Evolutionary conservation across 345 rosid genomes (phyloP).

Genomic region (Tarenaya hassleriana): DNA sequence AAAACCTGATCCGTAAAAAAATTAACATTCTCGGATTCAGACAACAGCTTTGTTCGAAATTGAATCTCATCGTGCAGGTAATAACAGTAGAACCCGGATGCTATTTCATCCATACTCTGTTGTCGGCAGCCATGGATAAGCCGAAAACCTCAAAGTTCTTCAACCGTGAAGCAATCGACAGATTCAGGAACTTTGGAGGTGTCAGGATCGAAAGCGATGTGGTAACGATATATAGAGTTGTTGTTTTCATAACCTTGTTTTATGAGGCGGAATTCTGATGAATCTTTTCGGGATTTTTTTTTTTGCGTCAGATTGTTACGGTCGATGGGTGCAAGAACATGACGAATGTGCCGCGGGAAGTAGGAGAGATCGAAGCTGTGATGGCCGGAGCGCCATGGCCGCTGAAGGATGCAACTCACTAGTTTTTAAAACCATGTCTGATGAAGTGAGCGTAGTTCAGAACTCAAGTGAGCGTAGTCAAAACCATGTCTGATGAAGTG

Average conservation of each 20-base stretch:
- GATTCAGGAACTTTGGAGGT: constrained; percentile 74
- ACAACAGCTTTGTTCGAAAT: neutral
- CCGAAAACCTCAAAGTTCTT: constrained; percentile 56
- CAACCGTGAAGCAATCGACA: constrained; percentile 40
- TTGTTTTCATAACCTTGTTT: too few relatives aligned
- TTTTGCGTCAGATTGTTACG: constrained; percentile 42
- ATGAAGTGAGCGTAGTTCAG: constrained; percentile 21
- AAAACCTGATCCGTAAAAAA: neutral
- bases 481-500: too few relatives aligned
- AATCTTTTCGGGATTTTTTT: neutral
- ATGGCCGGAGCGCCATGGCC: constrained; percentile 90
- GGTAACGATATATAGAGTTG: constrained; percentile 44
- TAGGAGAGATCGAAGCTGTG: constrained; percentile 75
- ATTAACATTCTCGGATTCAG: neutral
- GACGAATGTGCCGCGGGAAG: constrained; percentile 66
- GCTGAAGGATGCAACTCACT: constrained; percentile 1
- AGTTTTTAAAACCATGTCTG: constrained; percentile 7
- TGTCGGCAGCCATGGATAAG: constrained; percentile 59
- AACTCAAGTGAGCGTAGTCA: too few relatives aligned
- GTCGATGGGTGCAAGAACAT: constrained; percentile 67
- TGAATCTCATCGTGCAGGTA: constrained; percentile 58
- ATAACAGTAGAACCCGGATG: constrained; percentile 97
- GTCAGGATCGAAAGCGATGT: constrained; percentile 94
- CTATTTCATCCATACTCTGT: constrained; percentile 77
- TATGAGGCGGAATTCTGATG: neutral